Conservation (phyloP, 345 rosid species). For the Noccaea bulbosa region DNA sequence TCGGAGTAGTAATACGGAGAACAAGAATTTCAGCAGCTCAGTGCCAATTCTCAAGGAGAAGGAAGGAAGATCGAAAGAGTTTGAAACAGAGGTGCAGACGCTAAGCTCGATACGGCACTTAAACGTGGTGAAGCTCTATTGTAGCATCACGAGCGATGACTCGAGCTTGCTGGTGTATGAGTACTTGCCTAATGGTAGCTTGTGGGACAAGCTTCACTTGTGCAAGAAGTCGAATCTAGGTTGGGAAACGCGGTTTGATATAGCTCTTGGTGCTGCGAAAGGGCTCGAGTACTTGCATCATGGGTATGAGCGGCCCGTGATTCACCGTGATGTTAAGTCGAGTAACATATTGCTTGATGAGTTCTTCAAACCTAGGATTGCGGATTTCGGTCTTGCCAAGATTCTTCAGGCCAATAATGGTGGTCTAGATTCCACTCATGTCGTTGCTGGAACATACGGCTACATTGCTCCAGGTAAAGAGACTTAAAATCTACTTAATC, state of each 20-base stretch:
- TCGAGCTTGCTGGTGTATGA: slow-evolving; percentile 90
- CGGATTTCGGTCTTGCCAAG: slow-evolving; percentile 96
- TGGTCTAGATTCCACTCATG: slow-evolving; percentile 65
- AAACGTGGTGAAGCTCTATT: slow-evolving; percentile 89
- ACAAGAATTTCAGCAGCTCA: slow-evolving; percentile 51
- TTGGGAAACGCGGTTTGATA: slow-evolving; percentile 84
- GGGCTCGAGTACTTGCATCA: slow-evolving; percentile 93
- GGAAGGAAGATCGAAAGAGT: slow-evolving; percentile 58
- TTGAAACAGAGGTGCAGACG: slow-evolving; percentile 80
- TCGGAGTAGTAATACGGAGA: slow-evolving; percentile 47
- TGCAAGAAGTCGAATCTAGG: slow-evolving; percentile 68
- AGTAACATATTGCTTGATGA: slow-evolving; percentile 87
- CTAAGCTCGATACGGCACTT: slow-evolving; percentile 91
- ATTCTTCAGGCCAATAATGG: slow-evolving; percentile 59
- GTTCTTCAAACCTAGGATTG: slow-evolving; percentile 84
- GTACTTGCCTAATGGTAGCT: slow-evolving; percentile 88
- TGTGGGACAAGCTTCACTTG: slow-evolving; percentile 83
- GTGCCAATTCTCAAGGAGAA: slow-evolving; percentile 66
- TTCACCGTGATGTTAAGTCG: slow-evolving; percentile 87
- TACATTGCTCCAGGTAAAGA: slow-evolving; percentile 94
- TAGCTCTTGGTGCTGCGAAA: slow-evolving; percentile 81
- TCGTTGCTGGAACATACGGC: slow-evolving; percentile 88
- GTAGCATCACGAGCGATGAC: slow-evolving; percentile 92
- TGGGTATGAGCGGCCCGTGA: slow-evolving; percentile 71
- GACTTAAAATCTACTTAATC: not conserved